These are phyloP conservation scores for Aegilops bicornis DNA, from an alignment of 176 grass and related monocot species.

Conservation along the genomic window DNA sequence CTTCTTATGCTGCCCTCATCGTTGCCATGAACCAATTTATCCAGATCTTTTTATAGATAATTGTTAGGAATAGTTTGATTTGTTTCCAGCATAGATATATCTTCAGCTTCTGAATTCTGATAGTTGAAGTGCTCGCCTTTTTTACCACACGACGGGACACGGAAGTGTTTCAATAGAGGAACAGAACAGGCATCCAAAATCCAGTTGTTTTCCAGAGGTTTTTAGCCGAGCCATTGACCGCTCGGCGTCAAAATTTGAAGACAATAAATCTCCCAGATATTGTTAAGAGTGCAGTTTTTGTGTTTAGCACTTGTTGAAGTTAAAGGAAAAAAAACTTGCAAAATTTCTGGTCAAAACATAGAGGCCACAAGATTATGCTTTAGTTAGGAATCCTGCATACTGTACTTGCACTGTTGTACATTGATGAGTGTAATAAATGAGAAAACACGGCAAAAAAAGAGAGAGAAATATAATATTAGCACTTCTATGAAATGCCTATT, in stretches of 20 bases:
- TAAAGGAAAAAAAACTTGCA: neutral
- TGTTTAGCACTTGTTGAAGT: neutral
- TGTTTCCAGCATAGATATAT: neutral
- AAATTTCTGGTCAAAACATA: neutral
- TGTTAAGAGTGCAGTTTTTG: neutral
- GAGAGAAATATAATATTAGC: neutral
- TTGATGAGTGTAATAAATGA: constrained; percentile 7
- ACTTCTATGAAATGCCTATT: neutral
- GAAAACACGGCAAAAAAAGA: neutral
- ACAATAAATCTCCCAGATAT: neutral
- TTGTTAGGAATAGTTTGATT: neutral
- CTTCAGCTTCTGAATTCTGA: neutral
- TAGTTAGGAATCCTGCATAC: neutral
- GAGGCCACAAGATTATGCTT: neutral
- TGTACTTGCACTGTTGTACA: neutral
- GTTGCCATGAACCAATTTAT: neutral
- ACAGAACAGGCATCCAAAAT: neutral
- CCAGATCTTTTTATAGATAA: neutral
- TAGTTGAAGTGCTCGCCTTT: neutral
- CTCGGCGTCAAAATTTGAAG: neutral
- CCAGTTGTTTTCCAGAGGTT: neutral
- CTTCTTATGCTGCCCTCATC: neutral
- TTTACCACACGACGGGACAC: neutral
- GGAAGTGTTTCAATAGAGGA: neutral
- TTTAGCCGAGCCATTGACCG: neutral